Conservation (phyloP, 768 basidiomycete genomes). For the Phylloporus sp. region DNA sequence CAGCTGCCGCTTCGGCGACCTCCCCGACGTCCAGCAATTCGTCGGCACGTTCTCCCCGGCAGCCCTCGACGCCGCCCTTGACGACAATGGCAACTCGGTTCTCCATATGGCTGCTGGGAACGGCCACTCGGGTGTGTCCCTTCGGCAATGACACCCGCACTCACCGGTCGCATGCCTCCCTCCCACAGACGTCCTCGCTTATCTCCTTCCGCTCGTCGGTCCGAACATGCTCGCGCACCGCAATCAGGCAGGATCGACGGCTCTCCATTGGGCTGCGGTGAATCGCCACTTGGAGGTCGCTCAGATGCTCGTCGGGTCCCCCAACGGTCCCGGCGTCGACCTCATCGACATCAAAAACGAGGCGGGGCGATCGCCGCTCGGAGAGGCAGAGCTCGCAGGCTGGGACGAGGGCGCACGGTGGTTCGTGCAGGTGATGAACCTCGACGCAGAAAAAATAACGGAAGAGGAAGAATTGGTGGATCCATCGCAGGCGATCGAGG, state of each 20-base stretch:
- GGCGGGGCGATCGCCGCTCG: constrained; percentile 71
- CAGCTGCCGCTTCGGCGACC: constrained; percentile 82
- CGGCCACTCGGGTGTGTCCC: constrained; percentile 77
- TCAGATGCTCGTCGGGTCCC: constrained; percentile 53
- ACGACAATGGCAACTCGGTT: constrained; percentile 73
- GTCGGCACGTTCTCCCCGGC: constrained; percentile 51
- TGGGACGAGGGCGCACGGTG: constrained; percentile 84
- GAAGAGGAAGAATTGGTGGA: constrained; percentile 17
- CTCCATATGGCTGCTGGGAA: constrained; percentile 89
- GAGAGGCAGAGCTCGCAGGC: constrained; percentile 71
- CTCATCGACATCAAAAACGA: constrained; percentile 74
- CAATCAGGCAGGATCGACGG: constrained; percentile 73
- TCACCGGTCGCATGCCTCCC: too few species aligned
- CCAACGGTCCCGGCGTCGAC: constrained; percentile 54
- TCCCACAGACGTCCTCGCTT: constrained; percentile 65
- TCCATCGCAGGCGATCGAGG: constrained; percentile 46
- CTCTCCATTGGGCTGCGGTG: constrained; percentile 88
- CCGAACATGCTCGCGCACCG: constrained; percentile 52
- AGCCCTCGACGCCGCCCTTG: constrained; percentile 47
- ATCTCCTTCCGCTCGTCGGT: constrained; percentile 58
- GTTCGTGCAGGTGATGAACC: constrained; percentile 76
- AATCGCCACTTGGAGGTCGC: constrained; percentile 69
- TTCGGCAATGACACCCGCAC: too few species aligned
- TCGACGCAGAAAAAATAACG: constrained; percentile 52
- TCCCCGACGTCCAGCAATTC: constrained; percentile 70